These are phyloP conservation scores for Pezicula radicicola DNA, from an alignment of 2,329 filamentous ascomycete species.

Conservation along the genomic window DNA sequence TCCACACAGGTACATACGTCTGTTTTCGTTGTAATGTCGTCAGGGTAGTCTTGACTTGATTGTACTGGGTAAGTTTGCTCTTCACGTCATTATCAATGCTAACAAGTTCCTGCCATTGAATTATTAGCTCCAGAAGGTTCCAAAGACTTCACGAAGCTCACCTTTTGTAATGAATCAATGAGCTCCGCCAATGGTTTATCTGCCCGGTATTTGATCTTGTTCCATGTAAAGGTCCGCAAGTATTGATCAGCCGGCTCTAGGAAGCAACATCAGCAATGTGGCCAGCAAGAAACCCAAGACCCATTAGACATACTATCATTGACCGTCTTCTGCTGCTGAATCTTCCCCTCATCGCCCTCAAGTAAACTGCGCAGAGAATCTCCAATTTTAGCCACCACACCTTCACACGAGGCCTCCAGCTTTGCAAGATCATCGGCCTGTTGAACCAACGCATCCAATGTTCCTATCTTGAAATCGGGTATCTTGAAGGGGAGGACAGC, in stretches of 20 bases:
- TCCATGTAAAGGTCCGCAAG: slow-evolving; percentile 86
- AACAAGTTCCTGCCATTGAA: slow-evolving; percentile 65
- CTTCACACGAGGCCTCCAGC: slow-evolving; percentile 76
- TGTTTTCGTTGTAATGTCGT: slow-evolving; percentile 81
- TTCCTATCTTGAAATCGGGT: slow-evolving; percentile 96
- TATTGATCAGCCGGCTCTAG: slow-evolving; percentile 95
- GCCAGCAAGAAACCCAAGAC: not conserved
- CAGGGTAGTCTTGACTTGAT: slow-evolving; percentile 81
- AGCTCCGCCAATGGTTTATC: slow-evolving; percentile 88
- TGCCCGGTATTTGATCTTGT: slow-evolving; percentile 94
- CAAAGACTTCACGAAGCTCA: slow-evolving; percentile 28
- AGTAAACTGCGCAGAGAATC: slow-evolving; percentile 28
- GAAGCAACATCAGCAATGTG: slow-evolving; percentile 5
- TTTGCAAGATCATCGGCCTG: slow-evolving; percentile 94
- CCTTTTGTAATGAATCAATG: slow-evolving; percentile 85
- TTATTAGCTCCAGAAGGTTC: not conserved
- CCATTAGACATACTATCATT: slow-evolving; percentile 75
- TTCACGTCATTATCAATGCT: slow-evolving; percentile 97
- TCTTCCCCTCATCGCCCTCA: slow-evolving; percentile 36
- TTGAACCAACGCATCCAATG: slow-evolving; percentile 89
- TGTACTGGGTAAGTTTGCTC: slow-evolving; percentile 91
- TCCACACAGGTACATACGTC: slow-evolving; percentile 55
- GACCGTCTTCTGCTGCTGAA: slow-evolving; percentile 78
- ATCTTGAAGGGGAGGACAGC: slow-evolving; percentile 75
- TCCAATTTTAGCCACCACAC: slow-evolving; percentile 77